Percentiles rank a stretch among this genome's conserved stretches.
phyloP scores from a whole-genome alignment of 768 basidiomycete species.

The Suillus alpinus region DNA sequence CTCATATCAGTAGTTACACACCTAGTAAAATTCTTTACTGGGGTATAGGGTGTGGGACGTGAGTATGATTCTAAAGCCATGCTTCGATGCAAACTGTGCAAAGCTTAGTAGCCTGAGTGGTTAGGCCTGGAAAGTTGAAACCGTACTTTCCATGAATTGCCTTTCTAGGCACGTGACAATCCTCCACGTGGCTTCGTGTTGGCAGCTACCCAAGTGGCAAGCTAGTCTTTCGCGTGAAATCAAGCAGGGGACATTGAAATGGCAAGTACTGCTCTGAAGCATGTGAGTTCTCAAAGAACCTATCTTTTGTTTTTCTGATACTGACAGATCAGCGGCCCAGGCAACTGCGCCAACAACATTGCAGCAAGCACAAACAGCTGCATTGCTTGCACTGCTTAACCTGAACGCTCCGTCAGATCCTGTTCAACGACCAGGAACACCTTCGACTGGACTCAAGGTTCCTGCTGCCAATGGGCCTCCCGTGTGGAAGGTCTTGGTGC shows the following conservation, averaged over 20 bases:
- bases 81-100: neutral
- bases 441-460: slow-evolving; percentile 43
- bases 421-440: slow-evolving; percentile 14
- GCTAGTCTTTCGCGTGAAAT: neutral
- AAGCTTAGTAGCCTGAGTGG: neutral
- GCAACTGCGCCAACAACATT: slow-evolving; percentile 55
- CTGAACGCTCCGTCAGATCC: slow-evolving; percentile 47
- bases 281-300: slow-evolving; percentile 30
- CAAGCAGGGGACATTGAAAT: slow-evolving; percentile 21
- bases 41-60: neutral
- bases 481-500: slow-evolving; percentile 94
- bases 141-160: neutral
- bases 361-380: slow-evolving; percentile 84
- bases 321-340: slow-evolving; percentile 32
- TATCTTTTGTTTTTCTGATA: neutral
- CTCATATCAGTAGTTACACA: neutral
- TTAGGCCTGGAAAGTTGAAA: neutral
- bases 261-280: slow-evolving; percentile 45
- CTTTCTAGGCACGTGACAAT: slow-evolving; percentile 4
- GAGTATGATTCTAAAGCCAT: neutral
- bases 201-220: neutral
- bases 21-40: neutral
- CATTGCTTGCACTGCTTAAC: slow-evolving; percentile 83
- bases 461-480: slow-evolving; percentile 63
- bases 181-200: slow-evolving; percentile 6